Base-by-base conservation (phyloP, 2,329 filamentous ascomycete species). In the Colletotrichum agaves region DNA sequence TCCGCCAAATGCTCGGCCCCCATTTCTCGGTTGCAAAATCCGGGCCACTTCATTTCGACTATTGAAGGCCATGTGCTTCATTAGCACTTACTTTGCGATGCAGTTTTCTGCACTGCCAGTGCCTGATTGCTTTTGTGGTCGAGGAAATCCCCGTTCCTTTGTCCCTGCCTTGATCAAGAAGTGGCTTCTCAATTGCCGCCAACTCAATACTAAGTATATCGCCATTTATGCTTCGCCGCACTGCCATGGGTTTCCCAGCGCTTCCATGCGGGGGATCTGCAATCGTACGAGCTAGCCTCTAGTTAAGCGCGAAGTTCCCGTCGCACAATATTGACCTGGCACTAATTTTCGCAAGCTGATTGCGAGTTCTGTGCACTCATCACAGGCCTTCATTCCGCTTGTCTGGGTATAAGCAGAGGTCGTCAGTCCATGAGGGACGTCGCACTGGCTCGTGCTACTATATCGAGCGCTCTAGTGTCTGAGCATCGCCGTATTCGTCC, bases 201-300 rank as follows among this genome's bases (percentile, higher is more conserved):
- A 41, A 56, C 21, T 21, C 35, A 41, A 43, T 56, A 39, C 27
- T 15, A 4, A 23, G 19, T 11, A 33, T 23, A 23, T 49, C 35
- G 35, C 15, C 47, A 15, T 39, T 19, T 11, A 43, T 43, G 44
- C 35, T n/a, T 52, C 44, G 39, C 37, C 52, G 23, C 23, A 31
- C n/a, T 57, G 12, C 53, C 53, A 47, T 41, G 37, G 60, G 60
- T 31, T 59, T 59, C 52, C 60, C 37, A 47, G 39, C 23, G 19
- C 49, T 58, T 39, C 15, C 8, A 43, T 55, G 47, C 39, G 53
- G 60, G 59, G 47, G 64, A 64, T 64, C 64, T 64, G 19, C 61
- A 64, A 41, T 37, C 33, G 39, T 44, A 33, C 19, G 43, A 57
- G 58, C 59, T 57, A 39, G 61, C 27, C 7, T n/a, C 39, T 37